Base-by-base conservation (phyloP, 306 rosid genomes). In the Malus sieversii region DNA sequence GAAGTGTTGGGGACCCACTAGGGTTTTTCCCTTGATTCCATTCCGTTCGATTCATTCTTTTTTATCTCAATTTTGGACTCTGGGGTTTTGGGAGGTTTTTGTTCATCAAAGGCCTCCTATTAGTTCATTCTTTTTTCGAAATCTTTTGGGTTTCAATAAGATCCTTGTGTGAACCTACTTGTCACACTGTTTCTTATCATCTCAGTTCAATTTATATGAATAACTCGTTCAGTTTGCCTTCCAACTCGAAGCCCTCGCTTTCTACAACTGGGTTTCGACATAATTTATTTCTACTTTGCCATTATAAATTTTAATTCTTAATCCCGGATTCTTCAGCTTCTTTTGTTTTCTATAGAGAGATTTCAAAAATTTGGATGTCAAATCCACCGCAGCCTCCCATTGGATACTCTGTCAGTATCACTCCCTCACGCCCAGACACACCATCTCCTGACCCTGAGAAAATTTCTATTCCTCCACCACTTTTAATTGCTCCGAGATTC, bases 351-450 rank as follows among this genome's bases (percentile, higher is more conserved):
- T 30, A 38, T 73, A 53, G 12, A 65, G 22, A 68, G 35, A 44
- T 27, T 23, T 67, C 75, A 59, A 61, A 77, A 72, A 81, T 45
- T 64, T 71, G 81, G 60, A 94, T 94, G 98, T 84, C 96, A 71
- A 83, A 82, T 85, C 88, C 89, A 83, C 84, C 88, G 68, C 90
- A 85, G 68, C 87, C 92, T 82, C 83, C 90, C 77, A 77, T 81
- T 82, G 97, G 97, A 84, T 84, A 76, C 64, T 75, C 87, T 42
- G 66, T 66, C 53, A 38, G 66, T 66, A 8, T 81, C 68, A 71
- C 79, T 78, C 82, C 87, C 74, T 80, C 90, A 53, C 72, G 76
- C 77, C 83, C 84, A 14, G 88, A 87, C 38, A 75, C 78, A 75
- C 78, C 83, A 63, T 79, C 79, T 33, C 82, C 88, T 71, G 79